These are phyloP conservation scores for Immersiella caudata DNA, from an alignment of 495 filamentous ascomycete species.

Conservation along the genomic window DNA sequence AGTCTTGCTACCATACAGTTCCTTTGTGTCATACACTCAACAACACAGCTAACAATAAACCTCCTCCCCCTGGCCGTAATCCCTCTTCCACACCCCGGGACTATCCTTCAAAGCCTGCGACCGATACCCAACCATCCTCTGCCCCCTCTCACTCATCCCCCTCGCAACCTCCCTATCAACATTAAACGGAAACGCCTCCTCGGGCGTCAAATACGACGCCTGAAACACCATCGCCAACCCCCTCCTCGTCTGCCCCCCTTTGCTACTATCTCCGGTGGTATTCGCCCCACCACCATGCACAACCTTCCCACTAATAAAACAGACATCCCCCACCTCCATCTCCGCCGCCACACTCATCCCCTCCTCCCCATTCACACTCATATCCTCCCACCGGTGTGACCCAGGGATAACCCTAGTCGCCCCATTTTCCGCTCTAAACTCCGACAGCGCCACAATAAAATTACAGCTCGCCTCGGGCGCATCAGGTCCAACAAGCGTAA, in stretches of 20 bases:
- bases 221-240: slow-evolving; percentile 21
- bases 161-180: slow-evolving; percentile 17
- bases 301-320: slow-evolving; percentile 23
- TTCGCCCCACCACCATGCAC: slow-evolving; percentile 22
- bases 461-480: slow-evolving; percentile 20
- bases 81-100: slow-evolving; percentile 22
- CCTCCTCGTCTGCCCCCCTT: slow-evolving; percentile 14
- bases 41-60: slow-evolving; percentile 15
- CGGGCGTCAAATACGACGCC: slow-evolving; percentile 20
- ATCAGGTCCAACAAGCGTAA: slow-evolving; percentile 12
- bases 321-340: slow-evolving; percentile 21
- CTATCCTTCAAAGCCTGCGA: slow-evolving; percentile 23
- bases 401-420: slow-evolving; percentile 22
- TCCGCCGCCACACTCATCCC: slow-evolving; percentile 18
- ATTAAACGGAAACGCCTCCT: slow-evolving; percentile 22
- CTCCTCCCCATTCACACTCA: slow-evolving; percentile 11
- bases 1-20: too few relatives aligned
- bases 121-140: slow-evolving; percentile 22
- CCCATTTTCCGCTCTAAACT: slow-evolving; percentile 17
- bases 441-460: slow-evolving; percentile 19
- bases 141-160: slow-evolving; percentile 11
- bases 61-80: slow-evolving; percentile 19
- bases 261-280: not conserved
- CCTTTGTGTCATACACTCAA: too few relatives aligned
- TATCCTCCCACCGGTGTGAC: slow-evolving; percentile 15